Conservation (phyloP, 805 yeast genomes). For the Metschnikowia picachoensis region DNA sequence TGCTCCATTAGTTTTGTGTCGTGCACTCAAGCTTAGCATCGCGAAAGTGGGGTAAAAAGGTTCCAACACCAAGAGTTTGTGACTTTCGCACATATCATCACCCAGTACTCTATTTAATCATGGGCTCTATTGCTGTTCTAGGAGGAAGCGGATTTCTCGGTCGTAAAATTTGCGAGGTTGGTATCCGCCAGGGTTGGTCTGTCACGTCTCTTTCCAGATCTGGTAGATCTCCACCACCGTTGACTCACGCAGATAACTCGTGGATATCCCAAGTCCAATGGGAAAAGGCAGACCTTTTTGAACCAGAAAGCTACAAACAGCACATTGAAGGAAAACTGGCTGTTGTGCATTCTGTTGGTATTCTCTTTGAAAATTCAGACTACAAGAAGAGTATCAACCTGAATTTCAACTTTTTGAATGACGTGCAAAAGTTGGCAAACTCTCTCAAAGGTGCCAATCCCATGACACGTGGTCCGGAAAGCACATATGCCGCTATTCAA, state of each 20-base stretch:
- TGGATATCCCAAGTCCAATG: conserved; percentile 64
- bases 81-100: too few species aligned
- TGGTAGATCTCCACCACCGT: conserved; percentile 46
- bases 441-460: conserved; percentile 57
- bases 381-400: conserved; percentile 57
- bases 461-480: conserved; percentile 43
- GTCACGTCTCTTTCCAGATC: conserved; percentile 71
- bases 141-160: conserved; percentile 92
- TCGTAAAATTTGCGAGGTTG: conserved; percentile 61
- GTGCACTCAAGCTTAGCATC: too few species aligned
- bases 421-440: conserved; percentile 27
- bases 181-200: conserved; percentile 54
- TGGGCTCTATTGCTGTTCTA: conserved; percentile 53
- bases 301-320: conserved; percentile 53
- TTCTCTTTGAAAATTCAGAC: conserved; percentile 60
- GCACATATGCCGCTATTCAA: conserved; percentile 62
- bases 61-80: too few species aligned
- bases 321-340: conserved; percentile 49
- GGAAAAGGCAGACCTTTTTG: conserved; percentile 64
- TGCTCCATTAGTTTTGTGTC: too few species aligned
- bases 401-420: conserved; percentile 34
- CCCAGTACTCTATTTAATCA: neutral
- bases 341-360: conserved; percentile 83
- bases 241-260: conserved; percentile 12
- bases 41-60: too few species aligned